These are phyloP conservation scores for Haematococcus lacustris DNA, from an alignment of 139 green algal genomes.

Conservation along the genomic window DNA sequence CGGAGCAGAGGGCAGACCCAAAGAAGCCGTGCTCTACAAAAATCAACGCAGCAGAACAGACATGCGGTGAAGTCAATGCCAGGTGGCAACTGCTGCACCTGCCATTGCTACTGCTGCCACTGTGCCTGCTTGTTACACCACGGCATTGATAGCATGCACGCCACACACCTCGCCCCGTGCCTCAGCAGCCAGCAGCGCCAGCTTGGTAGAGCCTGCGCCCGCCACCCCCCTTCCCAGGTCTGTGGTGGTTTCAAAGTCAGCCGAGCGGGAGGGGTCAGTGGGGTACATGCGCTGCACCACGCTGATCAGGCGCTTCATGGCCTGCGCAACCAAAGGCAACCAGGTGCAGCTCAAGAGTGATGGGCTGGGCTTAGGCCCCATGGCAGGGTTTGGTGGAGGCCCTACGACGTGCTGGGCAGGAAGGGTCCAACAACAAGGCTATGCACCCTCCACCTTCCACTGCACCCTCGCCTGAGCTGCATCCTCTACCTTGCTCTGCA, in stretches of 20 bases:
- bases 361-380: not conserved
- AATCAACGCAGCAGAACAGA: no score
- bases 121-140: not conserved
- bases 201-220: constrained; percentile 53
- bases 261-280: constrained; percentile 73
- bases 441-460: not conserved
- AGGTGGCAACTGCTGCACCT: no score
- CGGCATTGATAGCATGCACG: not conserved
- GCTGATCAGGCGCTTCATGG: constrained; percentile 85
- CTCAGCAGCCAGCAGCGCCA: constrained; percentile 63
- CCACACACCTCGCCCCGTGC: constrained; percentile 31
- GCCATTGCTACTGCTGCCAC: no score
- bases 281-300: constrained; percentile 76
- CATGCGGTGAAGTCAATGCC: no score
- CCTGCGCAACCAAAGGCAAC: constrained; percentile 30
- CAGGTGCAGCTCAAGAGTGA: not conserved
- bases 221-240: constrained; percentile 46
- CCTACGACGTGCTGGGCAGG: not conserved
- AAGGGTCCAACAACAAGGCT: not conserved
- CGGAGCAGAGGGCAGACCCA: constrained; percentile 49
- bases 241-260: constrained; percentile 68
- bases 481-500: not conserved
- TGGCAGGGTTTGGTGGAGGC: not conserved
- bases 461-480: not conserved
- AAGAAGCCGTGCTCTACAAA: constrained; percentile 23